Evolutionary conservation across 2,329 filamentous ascomycete species (phyloP).

Genomic region (Aphanocladium album): DNA sequence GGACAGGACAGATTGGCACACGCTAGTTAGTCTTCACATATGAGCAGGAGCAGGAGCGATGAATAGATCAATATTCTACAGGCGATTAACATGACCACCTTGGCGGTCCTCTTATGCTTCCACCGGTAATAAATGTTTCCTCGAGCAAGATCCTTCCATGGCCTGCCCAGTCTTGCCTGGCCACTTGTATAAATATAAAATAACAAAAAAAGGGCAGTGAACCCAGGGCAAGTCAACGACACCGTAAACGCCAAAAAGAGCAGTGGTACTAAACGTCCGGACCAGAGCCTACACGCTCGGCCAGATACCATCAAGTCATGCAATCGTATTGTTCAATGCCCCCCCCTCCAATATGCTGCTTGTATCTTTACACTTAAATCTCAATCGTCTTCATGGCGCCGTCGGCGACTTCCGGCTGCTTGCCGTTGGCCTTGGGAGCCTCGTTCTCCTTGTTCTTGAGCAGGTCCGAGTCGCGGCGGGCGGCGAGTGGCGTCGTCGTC

Average conservation of each 20-base stretch:
- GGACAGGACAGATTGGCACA: too few species aligned
- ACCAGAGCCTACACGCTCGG: not conserved
- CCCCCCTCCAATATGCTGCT: slow-evolving; percentile 13
- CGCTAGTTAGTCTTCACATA: too few species aligned
- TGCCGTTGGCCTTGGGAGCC: slow-evolving; percentile 38
- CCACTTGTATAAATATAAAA: not conserved
- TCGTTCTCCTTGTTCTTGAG: slow-evolving; percentile 34
- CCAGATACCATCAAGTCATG: slow-evolving; percentile 10
- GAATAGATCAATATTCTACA: not conserved
- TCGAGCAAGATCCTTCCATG: too few species aligned
- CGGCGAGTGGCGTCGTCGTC: slow-evolving; percentile 22
- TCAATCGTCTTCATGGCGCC: slow-evolving; percentile 59
- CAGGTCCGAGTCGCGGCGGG: slow-evolving; percentile 30
- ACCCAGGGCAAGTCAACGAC: not conserved
- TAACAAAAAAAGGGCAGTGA: not conserved
- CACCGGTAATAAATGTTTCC: too few species aligned
- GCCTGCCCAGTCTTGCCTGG: slow-evolving; percentile 5
- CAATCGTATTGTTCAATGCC: slow-evolving; percentile 10
- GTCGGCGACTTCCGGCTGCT: slow-evolving; percentile 39
- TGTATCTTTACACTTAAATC: slow-evolving; percentile 37
- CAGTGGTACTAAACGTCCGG: not conserved
- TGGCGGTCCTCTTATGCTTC: too few species aligned
- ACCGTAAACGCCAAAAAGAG: slow-evolving; percentile 11
- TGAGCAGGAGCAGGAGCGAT: too few species aligned
- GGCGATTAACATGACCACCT: too few species aligned